A percentile compares a stretch with the other conserved stretches of the same genome.
Evolutionary conservation across 2,329 filamentous ascomycete species (phyloP).

Genomic region (Fusarium solani-melongenae): DNA sequence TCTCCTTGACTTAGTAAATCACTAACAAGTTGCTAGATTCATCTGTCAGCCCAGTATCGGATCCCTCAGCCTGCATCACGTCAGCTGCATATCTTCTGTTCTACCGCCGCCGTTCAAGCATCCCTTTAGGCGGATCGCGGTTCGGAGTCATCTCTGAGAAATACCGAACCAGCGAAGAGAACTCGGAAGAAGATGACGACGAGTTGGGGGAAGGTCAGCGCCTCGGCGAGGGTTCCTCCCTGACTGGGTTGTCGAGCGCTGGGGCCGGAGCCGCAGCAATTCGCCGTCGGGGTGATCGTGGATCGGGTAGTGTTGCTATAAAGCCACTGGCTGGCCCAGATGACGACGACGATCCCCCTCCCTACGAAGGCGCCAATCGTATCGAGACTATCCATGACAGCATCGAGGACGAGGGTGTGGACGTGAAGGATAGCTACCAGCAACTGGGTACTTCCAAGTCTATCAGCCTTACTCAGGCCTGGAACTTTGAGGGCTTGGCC

Average conservation of each 20-base stretch:
- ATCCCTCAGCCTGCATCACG: constrained; percentile 74
- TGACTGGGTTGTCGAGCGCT: constrained; percentile 91
- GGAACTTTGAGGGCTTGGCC: constrained; percentile 59
- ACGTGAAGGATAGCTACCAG: constrained; percentile 50
- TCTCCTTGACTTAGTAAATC: background rate
- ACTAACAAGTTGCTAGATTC: constrained; percentile 73
- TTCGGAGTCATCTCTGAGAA: constrained; percentile 77
- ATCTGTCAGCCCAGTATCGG: constrained; percentile 70
- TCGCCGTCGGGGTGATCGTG: constrained; percentile 71
- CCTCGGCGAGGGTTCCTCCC: constrained; percentile 86
- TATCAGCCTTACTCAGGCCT: constrained; percentile 52
- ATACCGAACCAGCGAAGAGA: constrained; percentile 65
- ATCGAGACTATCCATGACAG: constrained; percentile 51
- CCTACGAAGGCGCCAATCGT: constrained; percentile 44
- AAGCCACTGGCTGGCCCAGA: constrained; percentile 41
- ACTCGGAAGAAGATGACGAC: constrained; percentile 55
- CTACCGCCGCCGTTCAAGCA: constrained; percentile 85
- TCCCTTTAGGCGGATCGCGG: constrained; percentile 81
- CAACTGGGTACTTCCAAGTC: constrained; percentile 44
- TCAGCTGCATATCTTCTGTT: constrained; percentile 91
- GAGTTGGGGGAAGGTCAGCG: constrained; percentile 83
- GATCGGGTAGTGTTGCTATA: constrained; percentile 59
- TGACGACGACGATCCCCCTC: constrained; percentile 47
- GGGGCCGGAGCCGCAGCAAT: constrained; percentile 80
- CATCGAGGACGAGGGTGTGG: constrained; percentile 62